Percentiles rank a stretch among this genome's conserved stretches.
Evolutionary conservation across 306 rosid species (phyloP).

Genomic region (Quercus ilex): DNA sequence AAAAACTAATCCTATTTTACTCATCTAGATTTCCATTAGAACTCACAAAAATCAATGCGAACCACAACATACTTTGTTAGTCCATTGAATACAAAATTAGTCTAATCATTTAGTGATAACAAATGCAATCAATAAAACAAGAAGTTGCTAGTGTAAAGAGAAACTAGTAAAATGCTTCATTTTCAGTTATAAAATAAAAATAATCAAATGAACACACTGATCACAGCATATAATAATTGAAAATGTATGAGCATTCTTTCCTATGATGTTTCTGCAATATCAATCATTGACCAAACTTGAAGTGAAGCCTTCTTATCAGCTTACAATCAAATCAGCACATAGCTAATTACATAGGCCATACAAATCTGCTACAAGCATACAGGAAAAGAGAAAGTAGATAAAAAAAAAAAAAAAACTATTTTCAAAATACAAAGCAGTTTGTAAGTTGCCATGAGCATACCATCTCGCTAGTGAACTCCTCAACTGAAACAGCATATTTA

Average conservation of each 20-base stretch:
- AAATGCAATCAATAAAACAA: too few relatives aligned
- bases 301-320: background rate
- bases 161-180: background rate
- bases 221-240: background rate
- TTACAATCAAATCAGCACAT: background rate
- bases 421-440: background rate
- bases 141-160: background rate
- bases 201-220: background rate
- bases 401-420: background rate
- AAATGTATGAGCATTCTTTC: background rate
- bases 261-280: background rate
- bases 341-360: background rate
- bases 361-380: background rate
- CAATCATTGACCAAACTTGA: background rate
- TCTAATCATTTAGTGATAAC: too few relatives aligned
- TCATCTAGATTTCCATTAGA: background rate
- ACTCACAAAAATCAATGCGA: background rate
- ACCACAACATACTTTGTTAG: background rate
- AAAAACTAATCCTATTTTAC: background rate
- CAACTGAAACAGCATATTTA: constrained; percentile 29
- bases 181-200: background rate
- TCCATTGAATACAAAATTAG: background rate
- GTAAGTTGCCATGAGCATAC: constrained; percentile 10
- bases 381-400: background rate
- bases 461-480: constrained; percentile 30